A percentile compares a stretch with the other conserved stretches of the same genome.
These are phyloP conservation scores for Epithele typhae DNA, from an alignment of 768 basidiomycete species.

Conservation along the genomic window DNA sequence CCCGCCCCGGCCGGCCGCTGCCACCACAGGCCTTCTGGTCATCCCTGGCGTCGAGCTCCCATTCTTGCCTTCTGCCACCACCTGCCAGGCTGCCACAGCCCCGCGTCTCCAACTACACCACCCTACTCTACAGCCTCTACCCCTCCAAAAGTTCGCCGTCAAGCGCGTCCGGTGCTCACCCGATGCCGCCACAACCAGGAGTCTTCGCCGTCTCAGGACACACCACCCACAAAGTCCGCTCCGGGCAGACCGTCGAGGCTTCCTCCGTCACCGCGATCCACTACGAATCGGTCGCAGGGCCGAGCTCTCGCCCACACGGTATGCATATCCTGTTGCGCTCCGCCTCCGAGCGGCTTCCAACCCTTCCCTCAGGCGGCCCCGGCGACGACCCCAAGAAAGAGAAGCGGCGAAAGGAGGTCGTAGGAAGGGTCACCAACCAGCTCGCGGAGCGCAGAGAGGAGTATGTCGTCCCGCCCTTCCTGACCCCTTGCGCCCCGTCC, in stretches of 20 bases:
- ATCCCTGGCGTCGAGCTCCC: too few species aligned
- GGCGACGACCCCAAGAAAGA: constrained; percentile 52
- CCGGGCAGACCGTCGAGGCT: constrained; percentile 25
- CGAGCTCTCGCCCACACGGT: constrained; percentile 38
- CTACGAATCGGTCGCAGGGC: constrained; percentile 38
- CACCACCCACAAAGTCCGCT: constrained; percentile 43
- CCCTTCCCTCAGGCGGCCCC: constrained; percentile 5
- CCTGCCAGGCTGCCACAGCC: too few species aligned
- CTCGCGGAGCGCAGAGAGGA: constrained; percentile 73
- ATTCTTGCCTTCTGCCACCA: too few species aligned
- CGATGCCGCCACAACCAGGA: constrained; percentile 68
- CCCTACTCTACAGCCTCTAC: too few species aligned
- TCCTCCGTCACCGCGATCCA: constrained; percentile 30
- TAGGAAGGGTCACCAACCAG: constrained; percentile 70
- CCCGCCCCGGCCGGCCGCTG: too few species aligned
- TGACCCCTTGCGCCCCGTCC: too few species aligned
- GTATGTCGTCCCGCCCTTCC: constrained; percentile 36
- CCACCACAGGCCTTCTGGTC: too few species aligned
- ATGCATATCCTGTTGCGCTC: constrained; percentile 6
- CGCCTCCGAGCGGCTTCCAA: constrained; percentile 6
- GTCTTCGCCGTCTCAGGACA: constrained; percentile 64
- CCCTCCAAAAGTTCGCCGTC: too few species aligned
- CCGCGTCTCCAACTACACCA: too few species aligned
- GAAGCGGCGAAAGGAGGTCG: constrained; percentile 63
- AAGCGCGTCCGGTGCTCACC: too few species aligned